These are phyloP conservation scores for Ulmus americana DNA, from an alignment of 331 rosid species.

Conservation along the genomic window DNA sequence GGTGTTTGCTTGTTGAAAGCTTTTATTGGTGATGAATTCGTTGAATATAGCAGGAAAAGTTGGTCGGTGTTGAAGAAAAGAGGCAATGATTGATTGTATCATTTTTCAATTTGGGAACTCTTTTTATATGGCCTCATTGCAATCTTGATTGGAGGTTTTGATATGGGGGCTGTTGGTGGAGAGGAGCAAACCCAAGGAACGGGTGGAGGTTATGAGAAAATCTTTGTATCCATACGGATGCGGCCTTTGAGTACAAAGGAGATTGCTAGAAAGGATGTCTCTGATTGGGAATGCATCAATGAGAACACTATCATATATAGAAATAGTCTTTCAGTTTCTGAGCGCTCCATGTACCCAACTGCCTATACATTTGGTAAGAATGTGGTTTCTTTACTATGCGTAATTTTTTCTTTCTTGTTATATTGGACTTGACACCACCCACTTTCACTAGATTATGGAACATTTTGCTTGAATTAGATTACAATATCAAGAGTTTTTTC, in stretches of 20 bases:
- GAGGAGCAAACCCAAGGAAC: slow-evolving; percentile 48
- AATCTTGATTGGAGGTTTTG: slow-evolving; percentile 32
- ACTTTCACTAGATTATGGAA: not conserved
- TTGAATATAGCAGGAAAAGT: slow-evolving; percentile 22
- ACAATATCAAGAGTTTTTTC: not conserved
- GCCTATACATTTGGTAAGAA: slow-evolving; percentile 75
- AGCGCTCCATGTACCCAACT: slow-evolving; percentile 78
- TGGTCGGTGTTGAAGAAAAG: slow-evolving; percentile 24
- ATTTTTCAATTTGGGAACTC: slow-evolving; percentile 18
- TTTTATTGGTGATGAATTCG: slow-evolving; percentile 23
- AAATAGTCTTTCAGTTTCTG: slow-evolving; percentile 69
- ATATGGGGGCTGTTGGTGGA: slow-evolving; percentile 67
- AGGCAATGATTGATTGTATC: slow-evolving; percentile 22
- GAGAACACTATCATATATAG: slow-evolving; percentile 69
- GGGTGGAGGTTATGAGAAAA: slow-evolving; percentile 41
- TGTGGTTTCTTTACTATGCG: slow-evolving; percentile 6
- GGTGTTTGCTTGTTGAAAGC: slow-evolving; percentile 24
- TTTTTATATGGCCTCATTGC: slow-evolving; percentile 26
- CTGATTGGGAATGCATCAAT: slow-evolving; percentile 88
- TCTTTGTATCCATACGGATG: slow-evolving; percentile 66
- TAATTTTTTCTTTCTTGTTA: slow-evolving; percentile 1
- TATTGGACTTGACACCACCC: not conserved
- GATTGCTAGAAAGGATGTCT: slow-evolving; percentile 50
- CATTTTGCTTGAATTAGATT: slow-evolving; percentile 19
- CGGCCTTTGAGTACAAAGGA: slow-evolving; percentile 73